phyloP scores from a whole-genome alignment of 2,329 filamentous ascomycete species.

The Hypoxylon sp. region DNA sequence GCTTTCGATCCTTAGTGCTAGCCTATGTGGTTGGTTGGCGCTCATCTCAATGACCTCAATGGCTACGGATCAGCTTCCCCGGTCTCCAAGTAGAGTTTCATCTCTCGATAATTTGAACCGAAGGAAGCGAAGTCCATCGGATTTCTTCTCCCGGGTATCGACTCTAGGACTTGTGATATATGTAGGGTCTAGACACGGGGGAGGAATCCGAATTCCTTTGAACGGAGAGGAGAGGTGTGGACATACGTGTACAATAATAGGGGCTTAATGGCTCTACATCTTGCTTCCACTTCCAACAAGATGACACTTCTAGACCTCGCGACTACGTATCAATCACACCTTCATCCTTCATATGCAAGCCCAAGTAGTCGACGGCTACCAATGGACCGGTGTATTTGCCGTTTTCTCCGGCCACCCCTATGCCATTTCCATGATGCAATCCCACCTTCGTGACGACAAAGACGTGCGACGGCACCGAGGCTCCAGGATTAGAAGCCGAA shows the following conservation, averaged over 20 bases:
- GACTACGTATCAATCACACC: slow-evolving; percentile 24
- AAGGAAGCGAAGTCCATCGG: background rate
- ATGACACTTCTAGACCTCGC: slow-evolving; percentile 10
- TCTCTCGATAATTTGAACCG: slow-evolving; percentile 1
- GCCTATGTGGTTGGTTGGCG: slow-evolving; percentile 22
- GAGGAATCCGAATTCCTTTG: slow-evolving; percentile 7
- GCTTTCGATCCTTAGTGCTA: background rate
- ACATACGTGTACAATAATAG: slow-evolving; percentile 17
- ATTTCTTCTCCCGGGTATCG: background rate
- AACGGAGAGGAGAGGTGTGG: slow-evolving; percentile 3
- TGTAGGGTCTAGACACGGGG: slow-evolving; percentile 6
- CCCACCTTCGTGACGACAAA: slow-evolving; percentile 1
- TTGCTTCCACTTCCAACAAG: slow-evolving; percentile 21
- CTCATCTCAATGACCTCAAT: slow-evolving; percentile 15
- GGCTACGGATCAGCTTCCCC: background rate
- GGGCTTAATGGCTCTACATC: slow-evolving; percentile 10
- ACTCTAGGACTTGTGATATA: background rate
- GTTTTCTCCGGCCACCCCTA: slow-evolving; percentile 22
- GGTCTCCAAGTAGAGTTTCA: background rate
- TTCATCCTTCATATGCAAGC: slow-evolving; percentile 27
- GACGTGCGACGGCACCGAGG: slow-evolving; percentile 3
- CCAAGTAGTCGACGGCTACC: slow-evolving; percentile 8
- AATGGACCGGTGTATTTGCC: slow-evolving; percentile 7
- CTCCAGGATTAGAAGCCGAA: slow-evolving; percentile 2
- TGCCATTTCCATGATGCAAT: slow-evolving; percentile 3